Percentiles rank a stretch among this genome's conserved stretches.
Evolutionary conservation across 768 basidiomycete genomes (phyloP).

Genomic region (Psilocybe tampanensis): DNA sequence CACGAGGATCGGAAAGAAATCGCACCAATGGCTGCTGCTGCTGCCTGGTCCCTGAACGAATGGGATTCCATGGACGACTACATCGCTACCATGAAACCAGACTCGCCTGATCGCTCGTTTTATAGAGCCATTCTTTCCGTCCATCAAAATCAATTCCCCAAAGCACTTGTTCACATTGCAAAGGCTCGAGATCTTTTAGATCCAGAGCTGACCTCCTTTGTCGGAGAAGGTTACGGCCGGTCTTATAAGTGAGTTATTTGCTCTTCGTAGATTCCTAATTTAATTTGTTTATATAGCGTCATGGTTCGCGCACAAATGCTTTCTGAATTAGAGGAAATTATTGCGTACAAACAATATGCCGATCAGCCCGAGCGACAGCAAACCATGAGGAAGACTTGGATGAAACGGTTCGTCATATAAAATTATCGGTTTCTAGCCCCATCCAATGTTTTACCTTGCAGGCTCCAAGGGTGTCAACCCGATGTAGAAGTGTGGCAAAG

Average conservation of each 20-base stretch:
- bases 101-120: constrained; percentile 93
- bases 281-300: constrained; percentile 49
- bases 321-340: constrained; percentile 97
- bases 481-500: constrained; percentile 99
- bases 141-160: constrained; percentile 94
- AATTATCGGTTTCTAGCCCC: not conserved
- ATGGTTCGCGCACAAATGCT: constrained; percentile 99
- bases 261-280: not conserved
- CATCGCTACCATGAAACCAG: constrained; percentile 88
- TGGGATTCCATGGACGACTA: constrained; percentile 99
- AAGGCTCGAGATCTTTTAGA: constrained; percentile 92
- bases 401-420: constrained; percentile 70
- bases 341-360: constrained; percentile 90
- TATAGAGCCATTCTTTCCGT: constrained; percentile 95
- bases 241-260: constrained; percentile 81
- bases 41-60: constrained; percentile 94
- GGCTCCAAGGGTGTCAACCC: constrained; percentile 93
- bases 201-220: constrained; percentile 87
- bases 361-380: constrained; percentile 94
- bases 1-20: constrained; percentile 88
- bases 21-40: constrained; percentile 95
- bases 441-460: constrained; percentile 25
- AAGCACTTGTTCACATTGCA: constrained; percentile 87
- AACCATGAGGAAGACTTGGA: constrained; percentile 94
- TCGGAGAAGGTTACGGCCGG: constrained; percentile 95